phyloP scores from a whole-genome alignment of 2,329 filamentous ascomycete species.

The Didymosphaeria variabile region DNA sequence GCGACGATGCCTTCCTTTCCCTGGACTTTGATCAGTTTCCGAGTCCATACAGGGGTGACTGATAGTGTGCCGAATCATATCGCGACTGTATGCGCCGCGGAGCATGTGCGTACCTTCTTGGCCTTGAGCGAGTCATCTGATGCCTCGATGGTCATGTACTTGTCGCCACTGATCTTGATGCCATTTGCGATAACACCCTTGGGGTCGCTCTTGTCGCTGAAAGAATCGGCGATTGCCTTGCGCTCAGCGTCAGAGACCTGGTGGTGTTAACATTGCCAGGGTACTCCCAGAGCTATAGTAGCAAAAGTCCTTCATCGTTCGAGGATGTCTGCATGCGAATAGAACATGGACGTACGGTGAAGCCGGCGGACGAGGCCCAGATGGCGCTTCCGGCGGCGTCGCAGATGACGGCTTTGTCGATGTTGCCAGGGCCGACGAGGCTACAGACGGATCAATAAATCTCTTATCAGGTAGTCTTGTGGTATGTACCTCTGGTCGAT shows the following conservation, averaged over 20 bases:
- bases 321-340: conserved; percentile 15
- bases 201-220: conserved; percentile 65
- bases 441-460: conserved; percentile 36
- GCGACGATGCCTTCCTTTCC: conserved; percentile 83
- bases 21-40: conserved; percentile 52
- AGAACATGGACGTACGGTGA: conserved; percentile 68
- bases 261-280: conserved; percentile 12
- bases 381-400: conserved; percentile 62
- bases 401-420: conserved; percentile 62
- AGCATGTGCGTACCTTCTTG: conserved; percentile 72
- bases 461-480: background rate
- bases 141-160: conserved; percentile 79
- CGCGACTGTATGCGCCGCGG: background rate
- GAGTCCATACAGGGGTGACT: conserved; percentile 9
- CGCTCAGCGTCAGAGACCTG: conserved; percentile 65
- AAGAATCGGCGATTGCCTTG: conserved; percentile 60
- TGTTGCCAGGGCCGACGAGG: conserved; percentile 54
- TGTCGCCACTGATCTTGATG: conserved; percentile 77
- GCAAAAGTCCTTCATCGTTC: background rate
- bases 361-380: conserved; percentile 86
- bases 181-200: conserved; percentile 77
- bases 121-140: conserved; percentile 84
- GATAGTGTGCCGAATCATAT: conserved; percentile 6
- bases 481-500: conserved; percentile 50
- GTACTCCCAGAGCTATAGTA: background rate